These are phyloP conservation scores for Magnolia changhungtana DNA, from an alignment of 164 flowering plant species.

Conservation along the genomic window DNA sequence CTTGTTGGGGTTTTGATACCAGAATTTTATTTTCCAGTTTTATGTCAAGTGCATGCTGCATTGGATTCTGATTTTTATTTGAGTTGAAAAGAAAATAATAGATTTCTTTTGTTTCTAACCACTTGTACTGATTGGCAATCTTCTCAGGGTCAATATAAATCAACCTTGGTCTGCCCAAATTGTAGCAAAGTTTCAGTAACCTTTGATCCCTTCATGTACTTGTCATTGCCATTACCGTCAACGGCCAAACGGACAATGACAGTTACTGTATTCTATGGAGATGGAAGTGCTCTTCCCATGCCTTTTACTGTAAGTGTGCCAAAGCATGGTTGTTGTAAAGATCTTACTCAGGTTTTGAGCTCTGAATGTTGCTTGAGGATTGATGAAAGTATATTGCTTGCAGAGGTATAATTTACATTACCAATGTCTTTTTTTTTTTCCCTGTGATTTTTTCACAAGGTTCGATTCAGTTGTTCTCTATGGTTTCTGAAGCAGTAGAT, in stretches of 20 bases:
- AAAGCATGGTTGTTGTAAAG: conserved; percentile 67
- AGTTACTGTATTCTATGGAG: conserved; percentile 68
- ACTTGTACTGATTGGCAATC: conserved; percentile 4
- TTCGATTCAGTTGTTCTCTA: not conserved
- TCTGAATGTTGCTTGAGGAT: conserved; percentile 67
- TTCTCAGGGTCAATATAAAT: conserved; percentile 90
- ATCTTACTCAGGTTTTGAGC: conserved; percentile 60
- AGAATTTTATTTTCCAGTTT: not conserved
- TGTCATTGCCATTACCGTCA: conserved; percentile 87
- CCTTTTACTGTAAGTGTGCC: conserved; percentile 74
- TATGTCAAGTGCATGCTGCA: too few species aligned
- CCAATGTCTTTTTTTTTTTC: too few species aligned
- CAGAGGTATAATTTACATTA: conserved; percentile 54
- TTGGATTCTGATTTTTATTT: too few species aligned
- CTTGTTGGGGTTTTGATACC: not conserved
- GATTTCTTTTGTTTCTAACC: not conserved
- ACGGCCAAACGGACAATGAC: conserved; percentile 70
- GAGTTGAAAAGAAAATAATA: too few species aligned
- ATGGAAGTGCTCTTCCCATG: conserved; percentile 88
- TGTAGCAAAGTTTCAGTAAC: conserved; percentile 83
- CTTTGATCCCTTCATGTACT: conserved; percentile 90
- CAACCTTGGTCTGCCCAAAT: conserved; percentile 85
- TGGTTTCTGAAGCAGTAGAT: conserved; percentile 18
- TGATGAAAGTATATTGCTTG: conserved; percentile 77
- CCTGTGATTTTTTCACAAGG: not conserved